Base-by-base conservation (phyloP, 805 yeast species). In the Suhomyces xylopsoci region DNA sequence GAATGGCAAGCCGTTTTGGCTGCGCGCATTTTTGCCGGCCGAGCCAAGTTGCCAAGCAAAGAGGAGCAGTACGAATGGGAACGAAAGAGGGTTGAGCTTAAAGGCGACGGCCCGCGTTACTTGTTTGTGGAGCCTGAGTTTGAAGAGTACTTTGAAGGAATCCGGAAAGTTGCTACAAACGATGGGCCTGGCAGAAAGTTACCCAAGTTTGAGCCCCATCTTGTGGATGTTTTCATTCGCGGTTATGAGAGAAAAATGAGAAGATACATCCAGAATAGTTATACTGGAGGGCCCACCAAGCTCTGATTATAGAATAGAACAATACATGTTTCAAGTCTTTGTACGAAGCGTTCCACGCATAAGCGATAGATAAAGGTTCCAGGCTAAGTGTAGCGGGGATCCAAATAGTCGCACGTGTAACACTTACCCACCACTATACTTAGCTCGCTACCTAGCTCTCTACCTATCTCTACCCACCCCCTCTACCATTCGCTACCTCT, bases 1-100 rank as follows among this genome's bases (percentile, higher is more conserved):
- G 79, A 76, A 55, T 74, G 65, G 59, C 80, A 76, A 55, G 73
- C 77, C 1, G 67, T 70, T 0, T 51, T 68, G 12, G 70, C 70
- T 1, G 61, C 77, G 1, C 55, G 77, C 28, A 65, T 64, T 43
- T 61, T 66, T 38, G 58, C 70, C 1, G 74, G 71, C 5, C 62
- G 68, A 51, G 59, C 64, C 1, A 42, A 55, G 3, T 53, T 72
- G 5, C 78, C 78, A 3, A 42, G 66, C 2, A 28, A 52, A 6
- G 51, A 60, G 43, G 70, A 65, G 17, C 76, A 70, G 51, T 44
- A 57, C 7, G 34, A 53, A 15, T 73, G 78, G 78, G 59, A 58
- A 20, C 47, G 52, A n/a, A 56, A 62, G 25, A 54, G 77, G 47
- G 56, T 62, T 34, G 49, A 48, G 15, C 46, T 17, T 6, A 63